phyloP scores from a whole-genome alignment of 116 monocot genomes.

The Thalassia testudinum region DNA sequence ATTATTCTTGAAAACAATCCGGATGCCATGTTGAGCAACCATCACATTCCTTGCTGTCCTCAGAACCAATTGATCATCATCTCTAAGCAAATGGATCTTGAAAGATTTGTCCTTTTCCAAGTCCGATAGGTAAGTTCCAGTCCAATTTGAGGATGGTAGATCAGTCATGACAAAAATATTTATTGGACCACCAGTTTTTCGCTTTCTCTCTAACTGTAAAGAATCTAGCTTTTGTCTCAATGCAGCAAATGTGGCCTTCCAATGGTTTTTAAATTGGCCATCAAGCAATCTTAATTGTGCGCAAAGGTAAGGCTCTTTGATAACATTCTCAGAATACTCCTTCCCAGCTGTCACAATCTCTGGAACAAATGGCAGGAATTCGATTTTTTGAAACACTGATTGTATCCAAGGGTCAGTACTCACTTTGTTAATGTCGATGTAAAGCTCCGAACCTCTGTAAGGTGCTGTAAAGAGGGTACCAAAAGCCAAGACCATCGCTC shows the following conservation, averaged over 20 bases:
- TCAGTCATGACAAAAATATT: slow-evolving; percentile 91
- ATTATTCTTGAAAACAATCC: slow-evolving; percentile 14
- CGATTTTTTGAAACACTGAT: slow-evolving; percentile 28
- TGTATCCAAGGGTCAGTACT: slow-evolving; percentile 30
- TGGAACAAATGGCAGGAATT: slow-evolving; percentile 63
- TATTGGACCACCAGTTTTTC: slow-evolving; percentile 16
- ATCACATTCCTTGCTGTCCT: slow-evolving; percentile 38
- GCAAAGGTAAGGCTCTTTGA: slow-evolving; percentile 70
- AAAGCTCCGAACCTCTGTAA: slow-evolving; percentile 60
- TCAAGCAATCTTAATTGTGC: slow-evolving; percentile 84
- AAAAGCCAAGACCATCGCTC: slow-evolving; percentile 46
- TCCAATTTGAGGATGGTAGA: slow-evolving; percentile 63
- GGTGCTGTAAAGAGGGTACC: slow-evolving; percentile 71
- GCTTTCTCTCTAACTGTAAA: slow-evolving; percentile 16
- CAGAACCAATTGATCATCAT: slow-evolving; percentile 34
- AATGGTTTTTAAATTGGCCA: slow-evolving; percentile 92
- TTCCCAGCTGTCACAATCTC: slow-evolving; percentile 62
- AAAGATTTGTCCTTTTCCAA: slow-evolving; percentile 33
- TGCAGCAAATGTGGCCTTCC: slow-evolving; percentile 62
- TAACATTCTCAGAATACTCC: slow-evolving; percentile 35
- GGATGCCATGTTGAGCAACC: slow-evolving; percentile 38
- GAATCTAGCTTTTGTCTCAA: slow-evolving; percentile 45
- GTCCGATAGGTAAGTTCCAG: slow-evolving; percentile 49
- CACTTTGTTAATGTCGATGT: slow-evolving; percentile 67
- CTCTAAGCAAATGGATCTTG: slow-evolving; percentile 37